Base-by-base conservation (phyloP, 176 grass and related monocot species). In the Oryza officinalis region DNA sequence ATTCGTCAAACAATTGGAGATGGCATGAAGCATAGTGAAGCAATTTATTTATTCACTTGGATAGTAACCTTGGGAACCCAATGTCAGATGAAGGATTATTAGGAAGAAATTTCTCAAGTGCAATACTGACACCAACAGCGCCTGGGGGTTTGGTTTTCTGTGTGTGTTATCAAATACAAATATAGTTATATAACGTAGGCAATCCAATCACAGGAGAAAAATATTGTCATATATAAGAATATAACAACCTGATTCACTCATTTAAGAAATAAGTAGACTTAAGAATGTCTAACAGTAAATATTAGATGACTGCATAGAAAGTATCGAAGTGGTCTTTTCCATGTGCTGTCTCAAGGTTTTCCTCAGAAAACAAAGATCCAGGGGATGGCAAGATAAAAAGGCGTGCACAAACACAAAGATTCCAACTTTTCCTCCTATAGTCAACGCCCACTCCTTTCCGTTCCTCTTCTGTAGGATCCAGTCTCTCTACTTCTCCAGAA, bases 81-180 rank as follows among this genome's bases (percentile, higher is more conserved):
- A 93, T 54, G 31, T 98, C 96, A 91, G 85, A 79, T 74, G 93
- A 93, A 88, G 90, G 90, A 85, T 80, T 92, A 54, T 87, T 90
- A 65, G 82, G 79, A 88, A 93, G 86, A 61, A 98, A 89, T 80
- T 98, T 98, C 82, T 98, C 96, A 76, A 98, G 88, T 69, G 96
- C 96, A 73, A 98, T 90, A 83, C 93, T 98, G 71, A 98, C 93
- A 74, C 96, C 96, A 92, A 90, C 93, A 82, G 90, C 93, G 83
- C 96, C 93, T 6, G 96, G 91, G 57, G 88, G 57, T 75, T 45
- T 93, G 61, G 81, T 91, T 98, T 91, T 98, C 96, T 98, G 85
- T 78, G 28, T 27, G 69, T 43, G 40, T 72, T 74, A 78, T 45
- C 13, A 88, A 45, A 72, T 74, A 72, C 25, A 41, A 41, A 10